A percentile compares a stretch with the other conserved stretches of the same genome.
phyloP scores from a whole-genome alignment of 2,329 filamentous ascomycete species.

The Aspergillus calidoustus region DNA sequence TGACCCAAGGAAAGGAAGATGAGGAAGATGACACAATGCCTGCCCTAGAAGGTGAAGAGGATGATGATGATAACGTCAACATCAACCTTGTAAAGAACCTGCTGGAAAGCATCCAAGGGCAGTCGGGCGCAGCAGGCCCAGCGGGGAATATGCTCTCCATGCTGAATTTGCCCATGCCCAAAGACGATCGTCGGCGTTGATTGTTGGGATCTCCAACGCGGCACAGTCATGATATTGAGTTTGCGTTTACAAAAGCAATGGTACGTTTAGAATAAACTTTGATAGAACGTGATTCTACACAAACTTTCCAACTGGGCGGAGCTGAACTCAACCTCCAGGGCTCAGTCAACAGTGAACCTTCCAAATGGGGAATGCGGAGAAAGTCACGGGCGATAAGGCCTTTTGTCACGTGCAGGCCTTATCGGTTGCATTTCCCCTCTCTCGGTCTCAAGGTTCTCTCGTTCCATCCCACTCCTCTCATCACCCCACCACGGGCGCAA shows the following conservation, averaged over 20 bases:
- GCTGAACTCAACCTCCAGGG: neutral
- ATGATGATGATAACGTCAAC: conserved; percentile 72
- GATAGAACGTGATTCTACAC: neutral
- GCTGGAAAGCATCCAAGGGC: conserved; percentile 88
- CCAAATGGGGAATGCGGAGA: conserved; percentile 1
- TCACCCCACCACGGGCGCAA: conserved; percentile 12
- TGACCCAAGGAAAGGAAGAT: conserved; percentile 37
- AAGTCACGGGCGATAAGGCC: conserved; percentile 12
- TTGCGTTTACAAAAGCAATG: conserved; percentile 1
- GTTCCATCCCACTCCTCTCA: conserved; percentile 18
- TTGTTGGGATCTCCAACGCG: neutral
- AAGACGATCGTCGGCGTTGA: conserved; percentile 64
- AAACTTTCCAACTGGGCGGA: neutral
- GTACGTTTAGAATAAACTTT: neutral
- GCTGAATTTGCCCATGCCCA: conserved; percentile 81
- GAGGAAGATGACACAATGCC: conserved; percentile 19
- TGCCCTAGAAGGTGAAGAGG: conserved; percentile 19
- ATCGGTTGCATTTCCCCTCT: conserved; percentile 20
- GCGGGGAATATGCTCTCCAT: conserved; percentile 84
- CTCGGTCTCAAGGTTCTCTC: conserved; percentile 23
- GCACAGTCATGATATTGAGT: neutral
- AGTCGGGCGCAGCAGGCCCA: conserved; percentile 83
- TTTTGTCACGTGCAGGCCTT: conserved; percentile 17
- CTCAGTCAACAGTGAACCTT: neutral
- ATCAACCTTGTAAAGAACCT: conserved; percentile 89